Conservation (phyloP, 495 filamentous ascomycete species). For the Annulohypoxylon stygium region DNA sequence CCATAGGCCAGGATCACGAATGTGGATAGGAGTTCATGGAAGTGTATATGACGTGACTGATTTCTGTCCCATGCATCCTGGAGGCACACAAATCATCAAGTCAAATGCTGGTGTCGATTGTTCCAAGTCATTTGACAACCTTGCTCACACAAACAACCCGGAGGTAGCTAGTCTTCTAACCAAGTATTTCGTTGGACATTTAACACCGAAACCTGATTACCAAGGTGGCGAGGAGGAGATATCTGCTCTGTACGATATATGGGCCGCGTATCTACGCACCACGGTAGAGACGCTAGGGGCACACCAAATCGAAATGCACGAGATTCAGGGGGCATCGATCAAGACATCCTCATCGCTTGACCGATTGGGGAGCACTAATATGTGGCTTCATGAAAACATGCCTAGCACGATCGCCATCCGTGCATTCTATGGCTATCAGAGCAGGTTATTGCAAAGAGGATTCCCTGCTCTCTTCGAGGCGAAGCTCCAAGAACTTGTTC, state of each 20-base stretch:
- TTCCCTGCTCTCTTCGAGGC: conserved; percentile 63
- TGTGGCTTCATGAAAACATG: conserved; percentile 61
- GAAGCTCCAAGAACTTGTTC: conserved; percentile 63
- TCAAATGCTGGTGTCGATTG: conserved; percentile 67
- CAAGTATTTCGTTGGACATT: conserved; percentile 65
- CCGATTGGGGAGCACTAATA: conserved; percentile 40
- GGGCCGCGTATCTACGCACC: conserved; percentile 60
- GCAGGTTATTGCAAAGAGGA: conserved; percentile 63
- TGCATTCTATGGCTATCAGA: conserved; percentile 66
- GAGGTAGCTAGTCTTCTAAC: conserved; percentile 63
- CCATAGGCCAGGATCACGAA: conserved; percentile 60
- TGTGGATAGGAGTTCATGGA: conserved; percentile 67
- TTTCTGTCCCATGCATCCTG: conserved; percentile 64
- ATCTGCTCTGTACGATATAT: conserved; percentile 59
- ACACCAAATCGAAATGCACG: conserved; percentile 64
- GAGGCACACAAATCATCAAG: conserved; percentile 64
- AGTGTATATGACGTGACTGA: conserved; percentile 65
- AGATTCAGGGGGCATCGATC: conserved; percentile 59
- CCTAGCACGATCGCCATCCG: conserved; percentile 62
- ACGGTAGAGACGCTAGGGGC: conserved; percentile 64
- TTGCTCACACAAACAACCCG: conserved; percentile 66
- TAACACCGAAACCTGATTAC: conserved; percentile 63
- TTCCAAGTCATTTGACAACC: conserved; percentile 64
- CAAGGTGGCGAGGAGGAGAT: conserved; percentile 54
- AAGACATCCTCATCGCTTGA: conserved; percentile 37